Percentiles rank a stretch among this genome's conserved stretches.
Evolutionary conservation across 495 filamentous ascomycete genomes (phyloP).

Genomic region (Daldinia grandis): DNA sequence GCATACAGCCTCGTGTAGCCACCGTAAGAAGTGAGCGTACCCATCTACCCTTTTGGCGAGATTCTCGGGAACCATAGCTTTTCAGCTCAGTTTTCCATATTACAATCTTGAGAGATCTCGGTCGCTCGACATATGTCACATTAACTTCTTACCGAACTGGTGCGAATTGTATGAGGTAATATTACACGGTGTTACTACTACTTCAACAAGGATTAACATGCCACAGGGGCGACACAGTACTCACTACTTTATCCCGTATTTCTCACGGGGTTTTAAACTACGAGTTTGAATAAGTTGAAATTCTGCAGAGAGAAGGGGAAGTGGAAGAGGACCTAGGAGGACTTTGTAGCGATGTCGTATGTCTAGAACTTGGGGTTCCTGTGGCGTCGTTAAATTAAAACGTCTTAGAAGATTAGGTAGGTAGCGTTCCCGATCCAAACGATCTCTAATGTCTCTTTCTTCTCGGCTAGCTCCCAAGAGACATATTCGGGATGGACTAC

Average conservation of each 20-base stretch:
- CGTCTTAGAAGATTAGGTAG: neutral
- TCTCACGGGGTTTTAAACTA: neutral
- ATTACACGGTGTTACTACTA: slow-evolving; percentile 30
- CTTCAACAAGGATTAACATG: slow-evolving; percentile 14
- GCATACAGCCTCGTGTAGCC: slow-evolving; percentile 35
- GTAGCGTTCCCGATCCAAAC: neutral
- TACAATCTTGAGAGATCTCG: neutral
- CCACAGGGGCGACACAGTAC: slow-evolving; percentile 28
- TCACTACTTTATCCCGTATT: slow-evolving; percentile 19
- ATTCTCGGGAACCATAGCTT: slow-evolving; percentile 23
- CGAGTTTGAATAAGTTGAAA: neutral
- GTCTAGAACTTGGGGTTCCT: slow-evolving; percentile 19
- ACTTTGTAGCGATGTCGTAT: slow-evolving; percentile 1
- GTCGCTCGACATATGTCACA: slow-evolving; percentile 19
- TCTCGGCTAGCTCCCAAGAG: neutral
- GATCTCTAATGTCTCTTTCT: slow-evolving; percentile 1
- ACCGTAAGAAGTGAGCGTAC: neutral
- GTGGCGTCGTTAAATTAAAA: neutral
- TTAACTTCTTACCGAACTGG: slow-evolving; percentile 13
- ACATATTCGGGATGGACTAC: neutral
- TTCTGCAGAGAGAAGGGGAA: neutral
- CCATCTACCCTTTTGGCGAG: slow-evolving; percentile 11
- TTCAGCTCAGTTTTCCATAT: slow-evolving; percentile 5
- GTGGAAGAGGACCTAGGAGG: neutral
- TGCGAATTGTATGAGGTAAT: slow-evolving; percentile 14